Evolutionary conservation across 164 flowering plant genomes (phyloP), one percentile per base, ranked within the genome.

Genomic region (Chloranthus sessilifolius): DNA sequence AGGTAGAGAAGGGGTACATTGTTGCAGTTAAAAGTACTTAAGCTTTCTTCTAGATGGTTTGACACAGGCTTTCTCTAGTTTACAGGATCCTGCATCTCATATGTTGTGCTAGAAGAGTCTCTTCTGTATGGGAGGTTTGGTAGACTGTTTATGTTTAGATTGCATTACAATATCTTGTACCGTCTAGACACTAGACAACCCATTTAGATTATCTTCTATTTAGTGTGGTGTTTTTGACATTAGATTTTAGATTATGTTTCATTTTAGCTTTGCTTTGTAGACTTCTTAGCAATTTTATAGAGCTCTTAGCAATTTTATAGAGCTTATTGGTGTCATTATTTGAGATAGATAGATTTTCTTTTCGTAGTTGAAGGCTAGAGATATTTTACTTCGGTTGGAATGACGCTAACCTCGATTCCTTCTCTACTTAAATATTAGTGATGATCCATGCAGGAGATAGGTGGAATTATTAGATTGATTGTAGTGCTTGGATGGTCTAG

Each of bases 1-100:
- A 81, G 90, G 69, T 89, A 85, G 90, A 67, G 30, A 52, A 25
- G 42, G 54, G 22, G 45, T 29, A 23, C 58, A 49, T 50, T 47
- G 49, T 46, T 64, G 60, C 55, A 40, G 70, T 48, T 10, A n/a
- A 28, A 27, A 28, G 22, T 65, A 43, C 51, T 35, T 70, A 63
- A 67, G 63, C 60, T 48, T 61, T 68, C 64, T 66, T 62, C 17
- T 76, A 79, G 82, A 66, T 58, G 74, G 30, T 60, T 38, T 24
- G 62, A 49, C 22, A 50, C 62, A 64, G 65, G 67, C 41, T 67
- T 52, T 59, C 60, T 59, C 71, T 71, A 75, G 43, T 61, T 51
- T 22, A 25, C 61, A 14, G 59, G 43, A 51, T 47, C 19, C 22
- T 53, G 43, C 40, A 22, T 42, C 31, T 24, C 8, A 6, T 20